These are phyloP conservation scores for Pseudogymnoascus verrucosus DNA, from an alignment of 2,329 filamentous ascomycete species.

Conservation along the genomic window DNA sequence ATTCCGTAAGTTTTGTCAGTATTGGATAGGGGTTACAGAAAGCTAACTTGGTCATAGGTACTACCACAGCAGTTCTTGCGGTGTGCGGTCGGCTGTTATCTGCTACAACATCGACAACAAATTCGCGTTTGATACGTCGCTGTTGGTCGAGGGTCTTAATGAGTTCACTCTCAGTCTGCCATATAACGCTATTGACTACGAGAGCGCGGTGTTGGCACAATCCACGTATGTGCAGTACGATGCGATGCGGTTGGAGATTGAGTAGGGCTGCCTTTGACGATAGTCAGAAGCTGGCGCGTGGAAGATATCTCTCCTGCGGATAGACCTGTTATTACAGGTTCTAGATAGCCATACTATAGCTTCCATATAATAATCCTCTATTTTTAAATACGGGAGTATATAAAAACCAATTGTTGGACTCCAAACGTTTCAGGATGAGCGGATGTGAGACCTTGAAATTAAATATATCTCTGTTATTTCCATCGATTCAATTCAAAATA, in stretches of 20 bases:
- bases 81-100: constrained; percentile 49
- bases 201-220: constrained; percentile 46
- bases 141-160: constrained; percentile 46
- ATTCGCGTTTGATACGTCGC: constrained; percentile 44
- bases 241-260: constrained; percentile 51
- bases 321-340: neutral
- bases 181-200: constrained; percentile 49
- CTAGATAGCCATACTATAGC: neutral
- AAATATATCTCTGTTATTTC: neutral
- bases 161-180: constrained; percentile 50
- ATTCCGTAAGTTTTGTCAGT: constrained; percentile 39
- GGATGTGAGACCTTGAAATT: neutral
- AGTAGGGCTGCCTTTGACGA: constrained; percentile 20
- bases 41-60: constrained; percentile 30
- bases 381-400: neutral
- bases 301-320: neutral
- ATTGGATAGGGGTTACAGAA: constrained; percentile 11
- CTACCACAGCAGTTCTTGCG: constrained; percentile 51
- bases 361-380: neutral
- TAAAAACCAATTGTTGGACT: neutral
- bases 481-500: neutral
- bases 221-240: constrained; percentile 59
- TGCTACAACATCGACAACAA: constrained; percentile 56
- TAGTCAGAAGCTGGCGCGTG: neutral
- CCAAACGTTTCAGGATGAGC: neutral